Percentiles rank a stretch among this genome's conserved stretches.
Evolutionary conservation across 805 yeast species (phyloP).

Genomic region (Teunomyces atbi): DNA sequence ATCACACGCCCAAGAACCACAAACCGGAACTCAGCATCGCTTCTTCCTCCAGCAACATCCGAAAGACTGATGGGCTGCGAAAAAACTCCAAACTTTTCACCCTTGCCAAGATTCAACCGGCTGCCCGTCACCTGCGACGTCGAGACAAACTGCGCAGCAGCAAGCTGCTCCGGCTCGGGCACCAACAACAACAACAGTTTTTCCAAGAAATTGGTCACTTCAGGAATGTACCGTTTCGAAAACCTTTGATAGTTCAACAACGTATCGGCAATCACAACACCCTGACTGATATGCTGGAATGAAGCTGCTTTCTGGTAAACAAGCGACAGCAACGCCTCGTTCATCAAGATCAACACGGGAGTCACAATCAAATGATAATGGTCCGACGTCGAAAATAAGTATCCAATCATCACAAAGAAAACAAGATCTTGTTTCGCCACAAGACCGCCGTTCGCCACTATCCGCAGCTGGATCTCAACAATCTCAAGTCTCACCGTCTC

Average conservation of each 20-base stretch:
- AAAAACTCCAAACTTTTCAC: conserved; percentile 12
- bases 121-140: conserved; percentile 10
- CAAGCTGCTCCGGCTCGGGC: conserved; percentile 32
- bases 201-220: conserved; percentile 59
- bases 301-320: conserved; percentile 35
- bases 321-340: conserved; percentile 52
- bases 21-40: conserved; percentile 19
- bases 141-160: conserved; percentile 12
- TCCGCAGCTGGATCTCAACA: conserved; percentile 51
- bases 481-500: conserved; percentile 60
- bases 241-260: conserved; percentile 71
- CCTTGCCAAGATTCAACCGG: conserved; percentile 16
- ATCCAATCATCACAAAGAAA: conserved; percentile 69
- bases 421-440: conserved; percentile 50
- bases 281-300: conserved; percentile 49
- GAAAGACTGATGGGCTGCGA: conserved; percentile 6
- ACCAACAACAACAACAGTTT: conserved; percentile 46
- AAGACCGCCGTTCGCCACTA: conserved; percentile 23
- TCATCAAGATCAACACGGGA: conserved; percentile 72
- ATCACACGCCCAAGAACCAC: conserved; percentile 34
- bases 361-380: conserved; percentile 90
- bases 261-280: conserved; percentile 64
- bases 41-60: conserved; percentile 11
- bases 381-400: conserved; percentile 89
- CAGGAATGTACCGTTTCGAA: conserved; percentile 83